Percentiles rank a stretch among this genome's conserved stretches.
These are phyloP conservation scores for Colletotrichum simmondsii DNA, from an alignment of 2,329 filamentous ascomycete species.

Conservation along the genomic window DNA sequence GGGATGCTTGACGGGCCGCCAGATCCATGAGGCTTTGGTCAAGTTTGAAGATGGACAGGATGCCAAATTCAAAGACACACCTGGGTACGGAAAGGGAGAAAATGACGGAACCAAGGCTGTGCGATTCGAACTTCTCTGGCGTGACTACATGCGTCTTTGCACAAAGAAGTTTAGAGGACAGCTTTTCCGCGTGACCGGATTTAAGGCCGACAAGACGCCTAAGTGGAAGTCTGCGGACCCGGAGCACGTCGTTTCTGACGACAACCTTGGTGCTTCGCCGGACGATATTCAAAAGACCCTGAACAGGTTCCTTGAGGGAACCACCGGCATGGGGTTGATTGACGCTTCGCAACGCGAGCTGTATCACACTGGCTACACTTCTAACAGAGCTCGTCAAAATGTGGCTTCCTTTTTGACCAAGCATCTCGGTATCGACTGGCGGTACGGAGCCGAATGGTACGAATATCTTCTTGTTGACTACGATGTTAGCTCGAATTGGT, in stretches of 20 bases:
- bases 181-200: conserved; percentile 74
- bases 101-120: conserved; percentile 77
- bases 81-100: conserved; percentile 76
- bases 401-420: conserved; percentile 80
- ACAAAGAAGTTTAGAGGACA: conserved; percentile 74
- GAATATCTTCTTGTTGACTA: conserved; percentile 81
- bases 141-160: conserved; percentile 85
- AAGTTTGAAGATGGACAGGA: conserved; percentile 75
- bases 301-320: conserved; percentile 71
- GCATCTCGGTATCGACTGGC: conserved; percentile 81
- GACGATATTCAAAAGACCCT: conserved; percentile 61
- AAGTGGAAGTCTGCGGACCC: conserved; percentile 60
- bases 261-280: conserved; percentile 13
- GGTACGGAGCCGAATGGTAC: conserved; percentile 85
- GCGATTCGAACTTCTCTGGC: conserved; percentile 80
- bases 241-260: conserved; percentile 51
- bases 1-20: conserved; percentile 78
- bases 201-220: conserved; percentile 59
- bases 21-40: conserved; percentile 75
- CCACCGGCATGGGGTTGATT: conserved; percentile 80
- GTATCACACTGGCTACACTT: conserved; percentile 80
- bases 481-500: conserved; percentile 81
- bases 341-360: conserved; percentile 83
- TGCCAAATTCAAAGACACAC: conserved; percentile 47
- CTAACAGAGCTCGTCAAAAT: conserved; percentile 80